Evolutionary conservation across 768 basidiomycete species (phyloP), one percentile per base, ranked within the genome.

Genomic region (Leucogyrophana mollusca): DNA sequence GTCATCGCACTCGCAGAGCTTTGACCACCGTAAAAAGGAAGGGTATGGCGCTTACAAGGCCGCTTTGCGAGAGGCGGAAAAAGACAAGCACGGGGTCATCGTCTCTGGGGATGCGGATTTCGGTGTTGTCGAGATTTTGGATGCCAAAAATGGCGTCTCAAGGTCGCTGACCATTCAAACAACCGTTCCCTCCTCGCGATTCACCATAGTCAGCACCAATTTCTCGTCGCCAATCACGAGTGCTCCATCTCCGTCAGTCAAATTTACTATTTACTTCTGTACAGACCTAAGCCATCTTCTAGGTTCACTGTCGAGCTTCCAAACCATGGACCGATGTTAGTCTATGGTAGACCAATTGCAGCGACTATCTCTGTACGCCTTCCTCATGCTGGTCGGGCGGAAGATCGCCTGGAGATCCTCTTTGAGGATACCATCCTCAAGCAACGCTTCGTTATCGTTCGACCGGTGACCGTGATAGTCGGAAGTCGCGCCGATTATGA

Each of bases 401-500:
- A 76, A 40, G 77, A 80, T 46, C 68, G 64, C 0, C 60, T 81
- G 4, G 77, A 79, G 34, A 62, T 82, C 13, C 46, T 71, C 2
- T 80, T 82, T 48, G 52, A 65, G 34, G 67, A 77, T 42, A 46
- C 54, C 0, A 48, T 53, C 3, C 60, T 63, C 4, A 52, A 55
- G 23, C 49, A 62, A 17, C 66, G 64, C 3, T 82, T 82, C 56
- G 52, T 73, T 32, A 79, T 82, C 43, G 69, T 70, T 0, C 73
- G 82, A 2, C 58, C 54, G 5, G 51, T 83, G 1, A 46, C 53
- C 20, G 79, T 73, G 9, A 72, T 73, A 4, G 72, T 80, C 23
- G 82, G 82, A 1, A 71, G 67, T 8, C 52, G 58, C 20, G 73
- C 68, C 8, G 80, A 83, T 52, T 69, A 78, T 39, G 76, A 78